A percentile compares a stretch with the other conserved stretches of the same genome.
These are phyloP conservation scores for Vitis labrusca DNA, from an alignment of 164 flowering plant species.

Conservation along the genomic window DNA sequence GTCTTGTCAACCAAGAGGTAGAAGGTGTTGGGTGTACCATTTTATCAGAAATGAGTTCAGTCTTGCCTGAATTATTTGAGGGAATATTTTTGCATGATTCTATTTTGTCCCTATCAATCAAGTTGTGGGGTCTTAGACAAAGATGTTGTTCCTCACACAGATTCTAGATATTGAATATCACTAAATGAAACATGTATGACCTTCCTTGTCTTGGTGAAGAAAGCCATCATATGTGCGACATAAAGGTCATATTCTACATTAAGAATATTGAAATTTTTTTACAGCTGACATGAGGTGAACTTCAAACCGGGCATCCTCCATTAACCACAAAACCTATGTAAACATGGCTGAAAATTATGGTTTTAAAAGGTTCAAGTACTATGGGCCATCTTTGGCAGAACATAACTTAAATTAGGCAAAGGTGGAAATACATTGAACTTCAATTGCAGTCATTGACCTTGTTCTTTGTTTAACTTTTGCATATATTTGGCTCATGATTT, in stretches of 20 bases:
- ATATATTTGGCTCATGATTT: not conserved
- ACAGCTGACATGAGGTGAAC: not conserved
- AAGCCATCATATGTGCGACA: conserved; percentile 11
- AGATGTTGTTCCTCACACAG: conserved; percentile 15
- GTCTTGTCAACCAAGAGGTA: conserved; percentile 4
- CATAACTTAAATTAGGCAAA: not conserved
- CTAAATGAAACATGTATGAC: conserved; percentile 7
- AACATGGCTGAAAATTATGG: not conserved
- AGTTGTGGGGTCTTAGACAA: conserved; percentile 20
- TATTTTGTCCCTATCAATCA: conserved; percentile 23
- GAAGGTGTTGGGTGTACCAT: not conserved
- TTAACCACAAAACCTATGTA: not conserved
- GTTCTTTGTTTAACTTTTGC: not conserved
- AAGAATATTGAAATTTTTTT: conserved; percentile 1
- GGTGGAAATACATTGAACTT: not conserved
- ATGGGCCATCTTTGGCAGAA: not conserved
- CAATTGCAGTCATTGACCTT: not conserved
- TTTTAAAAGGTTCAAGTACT: not conserved
- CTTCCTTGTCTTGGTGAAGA: conserved; percentile 12
- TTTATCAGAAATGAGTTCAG: conserved; percentile 3
- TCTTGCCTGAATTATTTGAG: conserved; percentile 21
- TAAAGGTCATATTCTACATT: conserved; percentile 4
- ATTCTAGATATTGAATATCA: conserved; percentile 10
- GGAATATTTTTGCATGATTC: conserved; percentile 26
- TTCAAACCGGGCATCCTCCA: not conserved